Percentiles rank a stretch among this genome's conserved stretches.
These are phyloP conservation scores for Durusdinium trenchii DNA, from an alignment of 73 alveolate genomes.

Conservation along the genomic window DNA sequence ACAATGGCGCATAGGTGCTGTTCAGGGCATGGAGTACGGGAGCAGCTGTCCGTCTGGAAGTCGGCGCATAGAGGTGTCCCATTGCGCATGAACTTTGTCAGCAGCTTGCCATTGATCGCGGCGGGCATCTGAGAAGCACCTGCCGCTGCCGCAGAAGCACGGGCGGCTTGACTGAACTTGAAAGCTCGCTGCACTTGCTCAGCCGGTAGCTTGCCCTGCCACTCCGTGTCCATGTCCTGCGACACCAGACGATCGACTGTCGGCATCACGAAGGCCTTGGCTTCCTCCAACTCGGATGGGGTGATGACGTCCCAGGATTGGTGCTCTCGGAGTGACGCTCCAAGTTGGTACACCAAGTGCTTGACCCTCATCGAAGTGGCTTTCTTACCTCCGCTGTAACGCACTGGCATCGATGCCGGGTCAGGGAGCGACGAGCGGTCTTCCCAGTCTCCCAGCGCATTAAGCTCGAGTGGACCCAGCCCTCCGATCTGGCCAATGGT, in stretches of 20 bases:
- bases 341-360: background rate
- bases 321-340: background rate
- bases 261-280: no score
- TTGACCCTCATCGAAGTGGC: background rate
- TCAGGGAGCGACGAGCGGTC: background rate
- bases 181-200: no score
- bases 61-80: background rate
- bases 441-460: background rate
- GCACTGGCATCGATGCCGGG: background rate
- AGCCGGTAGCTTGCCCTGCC: background rate
- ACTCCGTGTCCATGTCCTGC: no score
- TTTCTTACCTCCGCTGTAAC: background rate
- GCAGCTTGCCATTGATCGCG: no score
- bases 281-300: no score
- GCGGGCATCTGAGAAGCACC: no score
- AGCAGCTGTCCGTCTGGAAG: background rate
- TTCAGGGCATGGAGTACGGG: background rate
- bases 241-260: no score
- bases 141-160: no score
- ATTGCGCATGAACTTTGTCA: background rate
- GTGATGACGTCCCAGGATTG: no score
- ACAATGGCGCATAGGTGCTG: background rate
- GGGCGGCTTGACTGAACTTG: no score
- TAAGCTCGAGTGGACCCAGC: background rate
- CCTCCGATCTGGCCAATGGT: background rate